Base-by-base conservation (phyloP, 345 rosid species). In the Passiflora organensis region DNA sequence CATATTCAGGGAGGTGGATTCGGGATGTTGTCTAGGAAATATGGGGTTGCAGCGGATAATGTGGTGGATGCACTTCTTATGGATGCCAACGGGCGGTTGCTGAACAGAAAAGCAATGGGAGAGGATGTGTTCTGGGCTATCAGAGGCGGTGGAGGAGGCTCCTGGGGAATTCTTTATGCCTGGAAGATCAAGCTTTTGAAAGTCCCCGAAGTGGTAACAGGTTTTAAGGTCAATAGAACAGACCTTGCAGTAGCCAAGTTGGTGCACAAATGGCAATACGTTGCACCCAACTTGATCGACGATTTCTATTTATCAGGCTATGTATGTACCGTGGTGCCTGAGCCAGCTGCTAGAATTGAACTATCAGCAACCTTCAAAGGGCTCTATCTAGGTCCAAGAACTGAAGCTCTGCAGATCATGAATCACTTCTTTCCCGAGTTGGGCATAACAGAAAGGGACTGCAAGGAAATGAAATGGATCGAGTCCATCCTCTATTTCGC, bases 61-160 rank as follows among this genome's bases (percentile, higher is more conserved):
- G 66, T 68, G 1, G 42, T 60, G 10, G 72, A 68, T 24, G 72
- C 67, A 22, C 52, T 68, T 13, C 43, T 68, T n/a, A 52, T 68
- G 13, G 58, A 49, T 51, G 72, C 72, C 1, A 43, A 19, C 2
- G 72, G 72, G 5, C 38, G 44, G 0, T 18, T 61, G 11, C 18
- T 67, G 15, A 62, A 68, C 56, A 36, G 60, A n/a, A 21, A 48
- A 38, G 48, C 41, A 9, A 68, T 68, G 72, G 72, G 72, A 10
- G 66, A 61, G 5, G 72, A 68, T 16, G 67, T 68, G 41, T 68
- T 68, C 25, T 68, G 72, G 72, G 72, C 72, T 0, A 60, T 68
- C 8, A 48, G 72, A 60, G 72, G 72, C 4, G 67, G 72, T 14
- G 72, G 72, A 1, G 72, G 67, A 0, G 72, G 72, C 1, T 25